Conservation (phyloP, 225 moss, liverwort and hornwort genomes). For the Bryoerythrophyllum caledonicum region DNA sequence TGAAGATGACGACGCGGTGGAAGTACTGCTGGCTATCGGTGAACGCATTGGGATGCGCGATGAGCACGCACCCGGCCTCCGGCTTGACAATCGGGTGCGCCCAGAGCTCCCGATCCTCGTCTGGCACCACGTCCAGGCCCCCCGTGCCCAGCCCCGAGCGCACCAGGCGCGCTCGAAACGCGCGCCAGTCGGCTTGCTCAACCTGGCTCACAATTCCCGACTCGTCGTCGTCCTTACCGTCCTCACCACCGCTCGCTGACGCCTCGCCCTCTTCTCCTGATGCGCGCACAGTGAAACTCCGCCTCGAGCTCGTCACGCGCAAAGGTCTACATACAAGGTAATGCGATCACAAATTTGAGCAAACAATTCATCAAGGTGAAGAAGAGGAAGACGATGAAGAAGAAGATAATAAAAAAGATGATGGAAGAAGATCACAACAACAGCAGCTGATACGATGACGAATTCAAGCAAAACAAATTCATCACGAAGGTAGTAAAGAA, state of each 20-base stretch:
- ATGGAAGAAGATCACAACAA: too few relatives aligned
- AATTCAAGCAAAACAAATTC: too few relatives aligned
- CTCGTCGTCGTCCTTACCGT: slow-evolving; percentile 42
- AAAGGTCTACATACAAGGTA: slow-evolving; percentile 25
- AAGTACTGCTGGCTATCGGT: slow-evolving; percentile 76
- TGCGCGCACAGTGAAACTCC: slow-evolving; percentile 21
- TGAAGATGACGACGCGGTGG: slow-evolving; percentile 81
- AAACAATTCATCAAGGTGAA: too few relatives aligned
- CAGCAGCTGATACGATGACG: too few relatives aligned
- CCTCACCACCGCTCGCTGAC: slow-evolving; percentile 21
- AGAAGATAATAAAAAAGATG: background rate
- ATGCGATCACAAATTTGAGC: background rate
- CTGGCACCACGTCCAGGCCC: slow-evolving; percentile 29
- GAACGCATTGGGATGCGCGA: slow-evolving; percentile 78
- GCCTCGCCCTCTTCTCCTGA: slow-evolving; percentile 30
- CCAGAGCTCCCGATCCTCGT: slow-evolving; percentile 57
- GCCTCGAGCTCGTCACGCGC: slow-evolving; percentile 23
- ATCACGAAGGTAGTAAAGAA: too few relatives aligned
- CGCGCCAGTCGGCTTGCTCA: slow-evolving; percentile 75
- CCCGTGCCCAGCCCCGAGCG: slow-evolving; percentile 53
- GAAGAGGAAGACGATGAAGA: too few relatives aligned
- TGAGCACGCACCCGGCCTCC: slow-evolving; percentile 73
- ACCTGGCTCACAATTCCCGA: slow-evolving; percentile 48
- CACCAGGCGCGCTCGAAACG: slow-evolving; percentile 80
- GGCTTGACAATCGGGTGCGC: slow-evolving; percentile 77